Conservation (phyloP, 2,329 filamentous ascomycete genomes). For the Calonectria pseudoreteaudii region DNA sequence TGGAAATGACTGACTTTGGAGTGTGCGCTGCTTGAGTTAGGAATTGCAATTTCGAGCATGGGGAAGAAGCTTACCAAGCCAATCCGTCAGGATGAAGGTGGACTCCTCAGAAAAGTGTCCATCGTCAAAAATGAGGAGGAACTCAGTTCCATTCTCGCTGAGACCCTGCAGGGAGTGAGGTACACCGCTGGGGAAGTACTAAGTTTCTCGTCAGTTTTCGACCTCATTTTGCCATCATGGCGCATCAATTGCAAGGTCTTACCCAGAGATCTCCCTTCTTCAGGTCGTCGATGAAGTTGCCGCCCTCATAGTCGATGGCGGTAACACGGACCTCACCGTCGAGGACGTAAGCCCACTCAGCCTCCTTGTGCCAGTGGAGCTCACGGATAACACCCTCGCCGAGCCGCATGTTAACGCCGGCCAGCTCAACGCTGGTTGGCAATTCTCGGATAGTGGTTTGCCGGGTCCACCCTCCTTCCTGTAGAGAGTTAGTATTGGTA, state of each 20-base stretch:
- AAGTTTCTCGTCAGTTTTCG: not conserved
- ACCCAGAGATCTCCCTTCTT: constrained; percentile 77
- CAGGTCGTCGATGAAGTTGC: constrained; percentile 82
- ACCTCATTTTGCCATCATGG: accelerated
- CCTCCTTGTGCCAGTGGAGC: constrained; percentile 85
- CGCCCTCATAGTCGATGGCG: constrained; percentile 79
- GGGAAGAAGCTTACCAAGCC: constrained; percentile 64
- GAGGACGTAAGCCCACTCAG: constrained; percentile 82
- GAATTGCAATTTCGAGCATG: not conserved
- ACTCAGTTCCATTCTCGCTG: constrained; percentile 68
- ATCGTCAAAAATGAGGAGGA: constrained; percentile 62
- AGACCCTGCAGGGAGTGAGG: constrained; percentile 83
- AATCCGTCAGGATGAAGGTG: constrained; percentile 80
- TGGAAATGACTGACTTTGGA: constrained; percentile 76
- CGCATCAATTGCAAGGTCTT: not conserved
- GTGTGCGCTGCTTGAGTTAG: constrained; percentile 67
- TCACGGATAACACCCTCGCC: constrained; percentile 80
- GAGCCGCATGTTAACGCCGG: constrained; percentile 83
- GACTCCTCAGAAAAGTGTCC: constrained; percentile 69
- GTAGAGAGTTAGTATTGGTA: constrained; percentile 15
- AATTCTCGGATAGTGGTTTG: constrained; percentile 78
- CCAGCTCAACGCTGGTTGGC: constrained; percentile 75
- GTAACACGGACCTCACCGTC: constrained; percentile 78
- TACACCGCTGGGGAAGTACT: constrained; percentile 80
- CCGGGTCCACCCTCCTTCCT: constrained; percentile 82